Conservation (phyloP, 257 asterid species). For the Solanum rostratum region DNA sequence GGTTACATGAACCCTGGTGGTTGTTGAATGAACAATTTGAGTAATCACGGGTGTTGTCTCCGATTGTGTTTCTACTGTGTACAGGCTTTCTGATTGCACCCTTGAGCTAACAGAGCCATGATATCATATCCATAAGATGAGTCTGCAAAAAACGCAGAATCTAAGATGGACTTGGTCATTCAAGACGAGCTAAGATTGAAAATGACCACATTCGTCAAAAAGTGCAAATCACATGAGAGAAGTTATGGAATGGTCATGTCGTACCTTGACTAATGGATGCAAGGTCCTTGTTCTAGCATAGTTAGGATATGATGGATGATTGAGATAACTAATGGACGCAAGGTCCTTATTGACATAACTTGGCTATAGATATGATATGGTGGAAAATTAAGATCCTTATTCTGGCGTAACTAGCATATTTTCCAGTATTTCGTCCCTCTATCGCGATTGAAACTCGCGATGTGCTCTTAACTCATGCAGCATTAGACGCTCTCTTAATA, state of each 20-base stretch:
- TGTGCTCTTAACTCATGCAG: not conserved
- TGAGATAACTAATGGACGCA: too few species aligned
- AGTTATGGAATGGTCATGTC: not conserved
- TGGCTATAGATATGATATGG: not conserved
- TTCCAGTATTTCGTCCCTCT: not conserved
- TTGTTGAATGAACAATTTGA: not conserved
- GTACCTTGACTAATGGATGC: not conserved
- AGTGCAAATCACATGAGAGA: not conserved
- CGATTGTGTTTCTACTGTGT: not conserved
- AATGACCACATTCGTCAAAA: not conserved
- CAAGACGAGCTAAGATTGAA: not conserved
- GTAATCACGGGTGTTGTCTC: not conserved
- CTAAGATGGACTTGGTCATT: not conserved
- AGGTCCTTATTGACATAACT: too few species aligned
- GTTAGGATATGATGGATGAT: too few species aligned
- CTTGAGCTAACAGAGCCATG: not conserved
- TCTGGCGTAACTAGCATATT: not conserved
- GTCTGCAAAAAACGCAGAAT: rapidly evolving
- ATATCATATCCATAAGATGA: not conserved
- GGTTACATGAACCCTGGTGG: not conserved
- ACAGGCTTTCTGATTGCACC: not conserved
- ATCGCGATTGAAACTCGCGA: not conserved
- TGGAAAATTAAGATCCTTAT: not conserved
- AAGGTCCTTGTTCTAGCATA: too few species aligned
- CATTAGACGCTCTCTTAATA: not conserved